Base-by-base conservation (phyloP, 73 alveolate genomes). In the Blepharisma stoltei region DNA sequence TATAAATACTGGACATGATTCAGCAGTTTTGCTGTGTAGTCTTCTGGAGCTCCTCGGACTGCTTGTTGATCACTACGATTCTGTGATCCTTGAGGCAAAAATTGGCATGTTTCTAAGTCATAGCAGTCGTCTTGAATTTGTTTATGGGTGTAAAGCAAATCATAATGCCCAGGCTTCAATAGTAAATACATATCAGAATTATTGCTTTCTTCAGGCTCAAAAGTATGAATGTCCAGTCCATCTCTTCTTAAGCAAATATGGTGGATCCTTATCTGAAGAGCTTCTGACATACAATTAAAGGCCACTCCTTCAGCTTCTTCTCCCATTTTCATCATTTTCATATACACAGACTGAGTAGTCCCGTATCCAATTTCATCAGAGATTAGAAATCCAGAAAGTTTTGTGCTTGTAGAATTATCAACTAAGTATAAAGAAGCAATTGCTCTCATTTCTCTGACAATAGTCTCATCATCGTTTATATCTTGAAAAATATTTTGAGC, bases 371-470 rank as follows among this genome's bases (percentile, higher is more conserved):
- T 25, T 60, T 60, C 73, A 1, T 60, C 73, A 8, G 5, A 1
- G 0, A 14, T 2, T 11, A 8, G 49, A 14, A 38, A 14, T 60
- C 14, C 14, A 60, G 23, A 60, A 60, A 38, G 73, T 2, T 20
- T 20, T 1, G 23, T 0, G 46, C 2, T 25, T 60, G 37, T 38
- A 14, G 73, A 25, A 25, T 60, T 25, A 20, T 60, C 23, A 14
- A 20, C 37, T 14, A 60, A 14, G 23, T 60, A 38, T 5, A 14
- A 14, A 8, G 73, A n/a, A 20, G 23, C 73, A 18, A n/a, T n/a
- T 18, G 14, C 73, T 25, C 45, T 60, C 18, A 60, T n/a, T 14
- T 60, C 73, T 25, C 23, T 60, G 38, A 60, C 46, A 60, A 60
- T 14, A 14, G 23, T 25, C 73, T 14, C 14, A 5, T 60, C 49